phyloP scores from a whole-genome alignment of 495 filamentous ascomycete species.

The Penicillium paradoxum region DNA sequence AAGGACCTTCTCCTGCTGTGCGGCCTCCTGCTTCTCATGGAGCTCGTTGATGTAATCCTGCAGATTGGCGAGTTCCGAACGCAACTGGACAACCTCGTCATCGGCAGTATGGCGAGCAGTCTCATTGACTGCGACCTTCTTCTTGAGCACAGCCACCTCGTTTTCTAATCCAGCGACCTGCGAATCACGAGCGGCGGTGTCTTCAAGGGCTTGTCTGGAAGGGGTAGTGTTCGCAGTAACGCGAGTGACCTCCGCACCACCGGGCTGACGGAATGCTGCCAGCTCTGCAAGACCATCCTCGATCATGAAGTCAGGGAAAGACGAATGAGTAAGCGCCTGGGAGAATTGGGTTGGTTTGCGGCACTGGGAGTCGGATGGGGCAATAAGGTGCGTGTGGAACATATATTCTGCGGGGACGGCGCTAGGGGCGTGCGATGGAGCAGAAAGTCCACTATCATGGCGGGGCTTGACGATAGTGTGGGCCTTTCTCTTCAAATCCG shows the following conservation, averaged over 20 bases:
- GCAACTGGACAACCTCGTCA: slow-evolving; percentile 37
- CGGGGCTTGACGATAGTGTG: slow-evolving; percentile 68
- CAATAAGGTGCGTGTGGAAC: slow-evolving; percentile 59
- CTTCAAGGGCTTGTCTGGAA: slow-evolving; percentile 8
- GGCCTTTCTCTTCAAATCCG: slow-evolving; percentile 44
- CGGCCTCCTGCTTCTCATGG: slow-evolving; percentile 36
- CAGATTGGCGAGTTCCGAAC: slow-evolving; percentile 32
- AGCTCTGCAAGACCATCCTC: slow-evolving; percentile 55
- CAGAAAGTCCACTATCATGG: slow-evolving; percentile 42
- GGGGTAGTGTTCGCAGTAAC: slow-evolving; percentile 7
- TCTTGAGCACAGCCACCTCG: slow-evolving; percentile 36
- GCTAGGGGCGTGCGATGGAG: slow-evolving; percentile 39
- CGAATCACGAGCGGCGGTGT: slow-evolving; percentile 22
- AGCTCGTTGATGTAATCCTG: slow-evolving; percentile 42
- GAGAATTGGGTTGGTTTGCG: slow-evolving; percentile 36
- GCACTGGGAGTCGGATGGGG: slow-evolving; percentile 11
- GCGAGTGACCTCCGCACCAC: slow-evolving; percentile 11
- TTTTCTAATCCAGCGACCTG: slow-evolving; percentile 34
- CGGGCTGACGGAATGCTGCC: slow-evolving; percentile 28
- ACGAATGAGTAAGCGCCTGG: slow-evolving; percentile 47
- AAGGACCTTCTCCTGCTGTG: slow-evolving; percentile 31
- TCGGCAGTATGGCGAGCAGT: slow-evolving; percentile 33
- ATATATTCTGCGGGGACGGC: slow-evolving; percentile 62
- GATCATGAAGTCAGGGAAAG: slow-evolving; percentile 48
- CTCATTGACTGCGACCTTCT: slow-evolving; percentile 36